Base-by-base conservation (phyloP, 1,139 yeast genomes). In the Pichia inconspicua region DNA sequence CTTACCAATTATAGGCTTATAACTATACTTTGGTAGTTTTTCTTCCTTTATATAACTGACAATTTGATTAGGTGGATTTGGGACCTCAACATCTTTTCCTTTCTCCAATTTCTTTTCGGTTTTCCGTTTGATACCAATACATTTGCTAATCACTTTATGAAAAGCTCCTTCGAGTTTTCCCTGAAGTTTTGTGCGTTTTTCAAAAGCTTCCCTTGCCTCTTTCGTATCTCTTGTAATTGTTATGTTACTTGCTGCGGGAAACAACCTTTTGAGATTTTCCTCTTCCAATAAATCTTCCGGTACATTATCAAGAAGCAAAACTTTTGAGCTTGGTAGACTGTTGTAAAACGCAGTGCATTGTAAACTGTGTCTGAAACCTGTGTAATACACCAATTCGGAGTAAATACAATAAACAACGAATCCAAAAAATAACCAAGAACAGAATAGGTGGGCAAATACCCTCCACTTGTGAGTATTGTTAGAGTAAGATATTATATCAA, bases 381-480 rank as follows among this genome's bases (percentile, higher is more conserved):
- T 78, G 68, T 82, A 92, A 66, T 80, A 89, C 55, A 79, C 78
- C 63, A 89, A 71, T 66, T 92, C 98, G 48, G 96, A 72, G 69
- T 87, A 89, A 51, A 89, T 74, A 32, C 84, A 73, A 63, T 78
- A 88, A 40, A 86, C 65, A 48, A 86, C 74, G 40, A 73, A 64
- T 42, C 94, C 89, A 65, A 83, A 87, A 63, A 77, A 86, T 39
- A 80, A 57, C 94, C 95, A 85, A 4, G 92, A 81, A 48, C 87
- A 68, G 52, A 92, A 75, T 2, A 83, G 90, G 62, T 90, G 96
- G 2, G 97, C 97, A 66, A 80, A 92, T 66, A 84, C 85, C 50
- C 95, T 74, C 46, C 75, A 67, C 46, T 68, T 66, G 60, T 78
- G 58, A 30, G 64, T 66, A 41, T 82, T 78, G 63, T 92, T 89